Conservation (phyloP, 805 yeast genomes). For the Metschnikowia santaceciliae region DNA sequence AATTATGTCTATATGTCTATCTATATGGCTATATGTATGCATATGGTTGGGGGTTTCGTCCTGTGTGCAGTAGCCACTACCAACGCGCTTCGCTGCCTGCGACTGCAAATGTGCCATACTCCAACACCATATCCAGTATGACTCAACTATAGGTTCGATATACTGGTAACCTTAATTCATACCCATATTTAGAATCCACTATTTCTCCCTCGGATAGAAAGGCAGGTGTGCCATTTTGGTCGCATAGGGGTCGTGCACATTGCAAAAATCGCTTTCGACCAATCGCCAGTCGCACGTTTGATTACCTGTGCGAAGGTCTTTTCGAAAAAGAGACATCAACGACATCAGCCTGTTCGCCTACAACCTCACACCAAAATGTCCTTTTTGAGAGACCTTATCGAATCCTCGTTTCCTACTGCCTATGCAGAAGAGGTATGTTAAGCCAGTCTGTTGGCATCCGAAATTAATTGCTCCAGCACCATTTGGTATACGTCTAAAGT, state of each 20-base stretch:
- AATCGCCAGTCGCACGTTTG: conserved; percentile 21
- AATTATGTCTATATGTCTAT: no score
- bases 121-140: background rate
- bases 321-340: conserved; percentile 7
- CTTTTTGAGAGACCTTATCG: conserved; percentile 70
- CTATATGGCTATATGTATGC: no score
- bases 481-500: background rate
- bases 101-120: background rate
- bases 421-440: conserved; percentile 69
- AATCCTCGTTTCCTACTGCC: conserved; percentile 76
- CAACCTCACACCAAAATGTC: conserved; percentile 30
- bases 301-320: conserved; percentile 14
- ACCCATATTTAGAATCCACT: no score
- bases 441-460: background rate
- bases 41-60: background rate
- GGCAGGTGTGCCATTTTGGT: background rate
- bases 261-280: conserved; percentile 11
- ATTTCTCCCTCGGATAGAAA: background rate
- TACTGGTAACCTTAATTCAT: background rate
- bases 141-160: background rate
- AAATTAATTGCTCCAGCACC: background rate
- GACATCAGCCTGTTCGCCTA: conserved; percentile 6
- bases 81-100: background rate
- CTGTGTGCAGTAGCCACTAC: background rate
- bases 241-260: conserved; percentile 9